These are phyloP conservation scores for Acacia pycnantha DNA, from an alignment of 331 rosid species.

Conservation along the genomic window DNA sequence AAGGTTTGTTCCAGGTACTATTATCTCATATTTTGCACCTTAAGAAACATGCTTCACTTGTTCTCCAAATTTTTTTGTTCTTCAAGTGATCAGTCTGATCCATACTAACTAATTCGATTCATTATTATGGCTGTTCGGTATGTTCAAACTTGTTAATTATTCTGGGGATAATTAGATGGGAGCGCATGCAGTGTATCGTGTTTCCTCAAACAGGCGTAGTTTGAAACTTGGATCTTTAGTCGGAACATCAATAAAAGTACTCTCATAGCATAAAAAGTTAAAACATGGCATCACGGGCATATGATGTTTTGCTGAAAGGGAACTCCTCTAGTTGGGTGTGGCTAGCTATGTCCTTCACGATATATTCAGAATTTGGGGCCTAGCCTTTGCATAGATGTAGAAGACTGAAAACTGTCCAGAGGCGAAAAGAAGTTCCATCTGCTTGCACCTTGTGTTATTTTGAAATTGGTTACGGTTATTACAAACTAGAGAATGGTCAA, in stretches of 20 bases:
- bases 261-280: not conserved
- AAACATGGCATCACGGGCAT: not conserved
- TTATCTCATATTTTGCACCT: not conserved
- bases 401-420: not conserved
- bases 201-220: not conserved
- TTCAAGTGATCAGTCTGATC: not conserved
- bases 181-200: not conserved
- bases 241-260: not conserved
- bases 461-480: not conserved
- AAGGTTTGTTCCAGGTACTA: slow-evolving; percentile 99
- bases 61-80: not conserved
- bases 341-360: not conserved
- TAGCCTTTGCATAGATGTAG: not conserved
- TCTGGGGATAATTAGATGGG: not conserved
- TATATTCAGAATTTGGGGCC: not conserved
- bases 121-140: not conserved
- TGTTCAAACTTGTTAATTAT: not conserved
- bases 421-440: not conserved
- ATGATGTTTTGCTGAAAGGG: not conserved
- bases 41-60: not conserved
- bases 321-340: not conserved
- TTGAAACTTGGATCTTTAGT: not conserved
- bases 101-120: not conserved
- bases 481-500: not conserved
- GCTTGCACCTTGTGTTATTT: not conserved